These are phyloP conservation scores for Nannizziopsis arthrosporioides DNA, from an alignment of 2,329 filamentous ascomycete genomes.

Conservation along the genomic window DNA sequence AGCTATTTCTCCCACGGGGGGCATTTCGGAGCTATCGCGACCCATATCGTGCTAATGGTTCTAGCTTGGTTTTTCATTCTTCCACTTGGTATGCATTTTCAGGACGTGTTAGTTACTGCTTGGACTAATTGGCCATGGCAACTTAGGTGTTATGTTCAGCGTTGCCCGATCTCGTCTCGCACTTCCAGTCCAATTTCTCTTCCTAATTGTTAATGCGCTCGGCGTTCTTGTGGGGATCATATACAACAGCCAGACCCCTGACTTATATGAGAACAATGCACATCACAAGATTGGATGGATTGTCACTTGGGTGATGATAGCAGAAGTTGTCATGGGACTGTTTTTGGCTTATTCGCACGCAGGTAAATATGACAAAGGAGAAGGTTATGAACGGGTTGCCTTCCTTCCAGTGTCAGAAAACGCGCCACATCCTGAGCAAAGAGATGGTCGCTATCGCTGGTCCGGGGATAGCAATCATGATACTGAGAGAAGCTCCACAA, in stretches of 20 bases:
- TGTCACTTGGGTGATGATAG: constrained; percentile 57
- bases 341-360: constrained; percentile 49
- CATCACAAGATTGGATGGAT: constrained; percentile 85
- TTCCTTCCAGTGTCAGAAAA: constrained; percentile 53
- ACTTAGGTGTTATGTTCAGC: constrained; percentile 69
- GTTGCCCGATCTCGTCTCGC: constrained; percentile 66
- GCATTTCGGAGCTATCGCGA: constrained; percentile 44
- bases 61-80: constrained; percentile 61
- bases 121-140: constrained; percentile 10
- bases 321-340: constrained; percentile 58
- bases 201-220: constrained; percentile 51
- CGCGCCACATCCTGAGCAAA: constrained; percentile 42
- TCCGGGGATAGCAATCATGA: constrained; percentile 65
- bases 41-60: constrained; percentile 60
- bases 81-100: constrained; percentile 51
- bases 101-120: constrained; percentile 7
- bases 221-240: constrained; percentile 55
- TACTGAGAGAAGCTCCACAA: constrained; percentile 57
- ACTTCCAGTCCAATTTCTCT: constrained; percentile 55
- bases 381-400: constrained; percentile 41
- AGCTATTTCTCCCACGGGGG: constrained; percentile 36
- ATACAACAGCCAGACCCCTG: constrained; percentile 71
- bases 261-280: constrained; percentile 77
- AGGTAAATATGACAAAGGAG: constrained; percentile 23
- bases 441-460: constrained; percentile 40